Percentiles rank a stretch among this genome's conserved stretches.
These are phyloP conservation scores for Haplosporangium sp. DNA, from an alignment of 371 early-diverging fungal species.

Conservation along the genomic window DNA sequence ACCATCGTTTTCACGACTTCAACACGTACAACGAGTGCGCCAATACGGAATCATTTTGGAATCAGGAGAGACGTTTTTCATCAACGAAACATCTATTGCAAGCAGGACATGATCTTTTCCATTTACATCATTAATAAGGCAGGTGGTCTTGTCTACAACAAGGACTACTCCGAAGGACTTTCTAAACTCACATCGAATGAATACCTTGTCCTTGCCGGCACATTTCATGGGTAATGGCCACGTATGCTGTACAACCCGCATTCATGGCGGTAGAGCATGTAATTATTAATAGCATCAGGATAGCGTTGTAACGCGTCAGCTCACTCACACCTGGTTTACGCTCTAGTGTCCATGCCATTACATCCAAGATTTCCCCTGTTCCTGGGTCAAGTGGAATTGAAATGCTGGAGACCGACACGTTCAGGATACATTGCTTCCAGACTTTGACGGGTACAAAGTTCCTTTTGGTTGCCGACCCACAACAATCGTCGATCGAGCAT, in stretches of 20 bases:
- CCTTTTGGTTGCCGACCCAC: conserved; percentile 85
- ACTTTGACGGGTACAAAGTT: conserved; percentile 96
- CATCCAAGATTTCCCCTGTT: conserved; percentile 92
- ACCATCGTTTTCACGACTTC: too few species aligned
- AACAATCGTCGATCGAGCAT: conserved; percentile 76
- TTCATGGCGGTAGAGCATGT: too few species aligned
- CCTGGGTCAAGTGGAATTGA: conserved; percentile 87
- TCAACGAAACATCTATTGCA: not conserved
- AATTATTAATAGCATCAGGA: too few species aligned
- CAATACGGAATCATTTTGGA: too few species aligned
- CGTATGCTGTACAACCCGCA: not conserved
- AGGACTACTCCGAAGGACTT: conserved; percentile 86
- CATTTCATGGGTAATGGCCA: conserved; percentile 87
- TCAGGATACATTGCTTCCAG: conserved; percentile 93
- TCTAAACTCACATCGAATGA: conserved; percentile 92
- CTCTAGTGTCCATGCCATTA: conserved; percentile 93
- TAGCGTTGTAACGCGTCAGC: too few species aligned
- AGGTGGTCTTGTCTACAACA: conserved; percentile 95
- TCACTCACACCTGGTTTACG: not conserved
- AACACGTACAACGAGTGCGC: too few species aligned
- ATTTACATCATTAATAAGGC: conserved; percentile 97
- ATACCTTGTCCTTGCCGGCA: conserved; percentile 96
- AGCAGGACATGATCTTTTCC: conserved; percentile 81
- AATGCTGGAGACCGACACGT: conserved; percentile 90
- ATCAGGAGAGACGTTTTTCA: too few species aligned